These are phyloP conservation scores for Candida palmyrensis DNA, from an alignment of 805 yeast genomes.

Conservation along the genomic window DNA sequence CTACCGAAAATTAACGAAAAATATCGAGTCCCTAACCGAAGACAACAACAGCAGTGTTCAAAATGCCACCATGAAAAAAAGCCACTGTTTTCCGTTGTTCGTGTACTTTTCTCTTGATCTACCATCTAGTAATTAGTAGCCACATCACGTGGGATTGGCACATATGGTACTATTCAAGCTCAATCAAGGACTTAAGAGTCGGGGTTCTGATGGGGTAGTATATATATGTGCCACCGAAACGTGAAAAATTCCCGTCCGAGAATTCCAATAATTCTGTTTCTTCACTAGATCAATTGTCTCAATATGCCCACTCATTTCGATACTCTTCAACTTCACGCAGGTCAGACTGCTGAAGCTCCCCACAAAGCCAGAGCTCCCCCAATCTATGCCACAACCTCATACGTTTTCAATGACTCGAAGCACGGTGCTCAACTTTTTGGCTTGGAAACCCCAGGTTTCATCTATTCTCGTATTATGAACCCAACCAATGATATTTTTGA, in stretches of 20 bases:
- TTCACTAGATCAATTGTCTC: background rate
- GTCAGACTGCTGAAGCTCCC: slow-evolving; percentile 67
- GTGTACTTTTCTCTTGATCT: no score
- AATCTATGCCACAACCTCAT: slow-evolving; percentile 88
- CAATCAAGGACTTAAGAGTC: no score
- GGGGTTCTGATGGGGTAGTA: no score
- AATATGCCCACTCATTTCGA: slow-evolving; percentile 70
- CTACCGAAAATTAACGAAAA: no score
- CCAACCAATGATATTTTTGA: slow-evolving; percentile 93
- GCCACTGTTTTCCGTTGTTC: no score
- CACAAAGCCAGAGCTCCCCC: slow-evolving; percentile 86
- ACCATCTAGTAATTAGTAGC: background rate
- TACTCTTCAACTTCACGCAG: slow-evolving; percentile 92
- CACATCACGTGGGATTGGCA: slow-evolving; percentile 4
- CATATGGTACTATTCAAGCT: background rate
- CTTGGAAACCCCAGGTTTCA: slow-evolving; percentile 75
- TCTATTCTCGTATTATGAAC: slow-evolving; percentile 86
- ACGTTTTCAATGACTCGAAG: slow-evolving; percentile 78
- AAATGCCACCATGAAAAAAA: no score
- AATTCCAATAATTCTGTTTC: no score
- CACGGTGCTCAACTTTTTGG: slow-evolving; percentile 92
- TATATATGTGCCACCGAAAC: no score
- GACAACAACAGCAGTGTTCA: no score
- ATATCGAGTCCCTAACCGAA: no score
- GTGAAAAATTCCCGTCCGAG: no score